Evolutionary conservation across 768 basidiomycete species (phyloP).

Genomic region (Calvatia gigantea): DNA sequence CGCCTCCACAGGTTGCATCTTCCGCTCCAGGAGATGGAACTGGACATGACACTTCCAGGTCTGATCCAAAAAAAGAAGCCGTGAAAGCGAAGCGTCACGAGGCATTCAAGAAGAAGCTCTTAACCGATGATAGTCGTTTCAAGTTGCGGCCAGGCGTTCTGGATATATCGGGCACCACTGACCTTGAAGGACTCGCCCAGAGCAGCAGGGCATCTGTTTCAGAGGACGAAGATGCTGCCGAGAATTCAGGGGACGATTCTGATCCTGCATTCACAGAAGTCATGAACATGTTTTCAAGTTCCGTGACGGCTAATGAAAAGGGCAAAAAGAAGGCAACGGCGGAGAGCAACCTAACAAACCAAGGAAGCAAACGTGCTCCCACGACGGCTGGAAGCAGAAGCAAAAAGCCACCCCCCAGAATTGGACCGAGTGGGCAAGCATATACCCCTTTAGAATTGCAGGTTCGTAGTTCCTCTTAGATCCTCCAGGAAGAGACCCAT

Average conservation of each 20-base stretch:
- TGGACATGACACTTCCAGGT: not conserved
- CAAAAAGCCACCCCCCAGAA: conserved; percentile 33
- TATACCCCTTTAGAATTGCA: conserved; percentile 82
- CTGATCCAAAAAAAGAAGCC: conserved; percentile 4
- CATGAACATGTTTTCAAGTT: conserved; percentile 40
- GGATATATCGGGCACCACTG: conserved; percentile 9
- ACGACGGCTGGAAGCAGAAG: conserved; percentile 14
- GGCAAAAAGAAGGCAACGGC: conserved; percentile 25
- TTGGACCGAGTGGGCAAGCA: conserved; percentile 67
- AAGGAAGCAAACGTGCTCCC: conserved; percentile 19
- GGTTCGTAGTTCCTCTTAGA: conserved; percentile 24
- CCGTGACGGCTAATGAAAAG: conserved; percentile 28
- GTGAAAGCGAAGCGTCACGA: conserved; percentile 31
- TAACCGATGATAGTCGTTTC: conserved; percentile 41
- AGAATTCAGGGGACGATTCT: conserved; percentile 26
- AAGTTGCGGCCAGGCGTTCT: conserved; percentile 16
- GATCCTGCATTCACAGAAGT: conserved; percentile 47
- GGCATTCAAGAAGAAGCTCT: conserved; percentile 46
- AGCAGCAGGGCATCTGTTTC: not conserved
- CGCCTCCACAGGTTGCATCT: not conserved
- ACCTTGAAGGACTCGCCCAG: conserved; percentile 11
- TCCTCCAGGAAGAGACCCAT: not conserved
- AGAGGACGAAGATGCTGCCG: conserved; percentile 16
- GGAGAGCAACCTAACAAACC: not conserved
- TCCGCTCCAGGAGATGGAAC: not conserved